These are phyloP conservation scores for Naematelia aurantialba DNA, from an alignment of 768 basidiomycete genomes.

Conservation along the genomic window DNA sequence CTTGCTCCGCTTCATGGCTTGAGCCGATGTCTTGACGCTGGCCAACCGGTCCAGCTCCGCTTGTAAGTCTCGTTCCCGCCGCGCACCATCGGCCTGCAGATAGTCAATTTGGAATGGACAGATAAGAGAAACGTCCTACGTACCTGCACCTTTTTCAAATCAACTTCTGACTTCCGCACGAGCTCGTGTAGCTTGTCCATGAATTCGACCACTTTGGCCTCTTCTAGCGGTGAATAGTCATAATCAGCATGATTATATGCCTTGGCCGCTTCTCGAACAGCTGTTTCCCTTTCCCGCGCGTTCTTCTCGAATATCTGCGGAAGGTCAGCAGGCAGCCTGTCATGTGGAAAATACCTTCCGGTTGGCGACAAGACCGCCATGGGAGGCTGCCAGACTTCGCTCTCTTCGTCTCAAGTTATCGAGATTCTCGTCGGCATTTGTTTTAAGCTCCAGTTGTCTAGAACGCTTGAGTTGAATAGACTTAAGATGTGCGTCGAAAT, in stretches of 20 bases:
- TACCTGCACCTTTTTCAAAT: constrained; percentile 64
- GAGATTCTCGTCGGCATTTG: constrained; percentile 36
- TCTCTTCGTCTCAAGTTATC: constrained; percentile 41
- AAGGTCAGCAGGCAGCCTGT: constrained; percentile 3
- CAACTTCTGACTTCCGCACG: constrained; percentile 59
- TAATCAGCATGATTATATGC: constrained; percentile 72
- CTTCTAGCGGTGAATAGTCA: constrained; percentile 65
- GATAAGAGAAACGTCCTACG: constrained; percentile 2
- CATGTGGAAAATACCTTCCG: constrained; percentile 58
- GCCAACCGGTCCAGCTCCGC: constrained; percentile 56
- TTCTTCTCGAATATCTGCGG: constrained; percentile 69
- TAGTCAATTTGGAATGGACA: neutral
- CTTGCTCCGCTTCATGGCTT: constrained; percentile 45
- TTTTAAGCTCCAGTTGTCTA: constrained; percentile 26
- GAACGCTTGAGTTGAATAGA: constrained; percentile 26
- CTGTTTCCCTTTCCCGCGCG: constrained; percentile 65
- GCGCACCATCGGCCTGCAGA: constrained; percentile 41
- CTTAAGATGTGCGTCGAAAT: constrained; percentile 53
- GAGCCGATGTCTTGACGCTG: constrained; percentile 57
- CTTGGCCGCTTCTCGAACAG: constrained; percentile 66
- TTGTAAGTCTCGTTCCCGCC: constrained; percentile 56
- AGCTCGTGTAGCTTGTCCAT: constrained; percentile 62
- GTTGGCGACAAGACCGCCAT: constrained; percentile 67
- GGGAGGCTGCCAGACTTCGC: constrained; percentile 36
- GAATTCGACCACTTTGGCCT: constrained; percentile 71